Base-by-base conservation (phyloP, 169 alveolate genomes). In the Cyclospora cayetanensis region DNA sequence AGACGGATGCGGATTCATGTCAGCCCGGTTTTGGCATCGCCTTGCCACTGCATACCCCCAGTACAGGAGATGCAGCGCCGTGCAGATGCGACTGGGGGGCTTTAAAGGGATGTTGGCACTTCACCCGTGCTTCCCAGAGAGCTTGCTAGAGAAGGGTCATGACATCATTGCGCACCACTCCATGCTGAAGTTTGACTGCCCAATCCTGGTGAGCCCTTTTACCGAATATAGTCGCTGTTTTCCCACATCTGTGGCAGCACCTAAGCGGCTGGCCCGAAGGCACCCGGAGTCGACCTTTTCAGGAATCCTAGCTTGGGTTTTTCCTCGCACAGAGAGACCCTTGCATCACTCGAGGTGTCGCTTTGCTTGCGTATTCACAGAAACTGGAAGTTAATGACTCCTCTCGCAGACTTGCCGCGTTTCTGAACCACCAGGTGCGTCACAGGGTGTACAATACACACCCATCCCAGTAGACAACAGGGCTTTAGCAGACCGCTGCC, bases 31-130 rank as follows among this genome's bases (percentile, higher is more conserved):
- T 0, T 72, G 84, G 84, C 22, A 55, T 4, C 27, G 55, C 50
- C 25, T 72, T 34, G 84, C 22, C 55, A 29, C 46, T 4, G 15
- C 50, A 0, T n/a, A 20, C 55, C 63, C 84, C 11, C 50, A 34
- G 63, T 34, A 20, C 20, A 34, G 31, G 31, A 31, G 50, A 15
- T 27, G 84, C 55, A 72, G 84, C 42, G 95, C 97, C 34, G 90
- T 95, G 77, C 94, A 96, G 92, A 92, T 96, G 2, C 91, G 98
- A 85, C 55, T 95, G 77, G 96, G 95, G 70, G 98, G 98, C 9
- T 80, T 94, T 63, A 96, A 96, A 91, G 98, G 98, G 37, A 96
- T 96, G 53, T 76, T 95, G 0, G 93, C 93, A 42, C 29, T 95
- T 29, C 93, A 94, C 74, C 96, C 96, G 53, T 25, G 43, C 31